Evolutionary conservation across 495 filamentous ascomycete genomes (phyloP), one percentile per base, ranked within the genome.

Genomic region (Penicillium lagena): DNA sequence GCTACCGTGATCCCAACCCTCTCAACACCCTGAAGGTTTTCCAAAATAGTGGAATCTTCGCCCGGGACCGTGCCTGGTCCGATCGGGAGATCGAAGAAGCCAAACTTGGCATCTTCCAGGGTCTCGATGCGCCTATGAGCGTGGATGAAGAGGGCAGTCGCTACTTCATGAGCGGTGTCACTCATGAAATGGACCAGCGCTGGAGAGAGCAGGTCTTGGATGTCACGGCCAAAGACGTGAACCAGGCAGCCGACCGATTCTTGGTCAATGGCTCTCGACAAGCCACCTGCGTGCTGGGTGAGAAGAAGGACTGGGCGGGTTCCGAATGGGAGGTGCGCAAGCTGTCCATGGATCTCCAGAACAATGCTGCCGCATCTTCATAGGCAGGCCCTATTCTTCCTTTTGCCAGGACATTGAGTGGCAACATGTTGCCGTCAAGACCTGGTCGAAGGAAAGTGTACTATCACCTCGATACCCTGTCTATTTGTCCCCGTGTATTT

Each of bases 1-100:
- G 86, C 47, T 98, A 97, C 69, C 83, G 93, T 12, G 93, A 98
- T 64, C 93, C 94, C n/a, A 96, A 96, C 59, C 90, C 94, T 8
- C 69, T 81, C 45, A 96, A 95, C 62, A 87, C 87, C 0, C 66
- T 97, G 47, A 83, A 79, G 43, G 84, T 96, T 37, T 95, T 97
- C 79, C 68, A 74, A 14, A 83, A 83, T 50, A 86, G 88, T 8
- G 94, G 93, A 12, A 68, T 78, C 38, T 96, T 86, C 76, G 94
- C 94, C 7, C 68, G 84, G 39, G 85, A 94, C 51, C 85, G 85
- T 49, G 62, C 82, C 42, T 98, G 93, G 93, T 83, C 83, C 0
- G 83, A 83, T 15, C 82, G 81, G 13, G 91, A 97, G 56, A 73
- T 98, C 11, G 90, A 96, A 62, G 94, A 97, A 59, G 94, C 93